These are phyloP conservation scores for Colletotrichum tamarilloi DNA, from an alignment of 2,329 filamentous ascomycete genomes.

Conservation along the genomic window DNA sequence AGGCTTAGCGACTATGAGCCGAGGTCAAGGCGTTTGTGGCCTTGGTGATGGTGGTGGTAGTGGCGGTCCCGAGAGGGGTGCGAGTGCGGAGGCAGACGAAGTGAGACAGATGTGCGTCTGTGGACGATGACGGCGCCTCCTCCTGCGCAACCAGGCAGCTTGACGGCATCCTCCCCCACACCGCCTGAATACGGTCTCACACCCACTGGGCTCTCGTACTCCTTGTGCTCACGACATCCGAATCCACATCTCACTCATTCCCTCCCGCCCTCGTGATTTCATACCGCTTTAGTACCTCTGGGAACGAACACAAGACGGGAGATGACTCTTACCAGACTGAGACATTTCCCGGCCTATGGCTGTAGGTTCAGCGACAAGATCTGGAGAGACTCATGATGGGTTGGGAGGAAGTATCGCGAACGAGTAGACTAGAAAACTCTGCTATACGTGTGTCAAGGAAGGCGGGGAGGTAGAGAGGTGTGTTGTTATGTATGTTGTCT, in stretches of 20 bases:
- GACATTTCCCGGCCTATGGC: neutral
- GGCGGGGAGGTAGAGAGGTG: too few relatives aligned
- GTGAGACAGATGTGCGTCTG: slow-evolving; percentile 20
- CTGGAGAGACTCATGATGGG: too few relatives aligned
- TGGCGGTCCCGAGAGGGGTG: neutral
- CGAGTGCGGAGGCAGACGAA: neutral
- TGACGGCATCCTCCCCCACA: neutral
- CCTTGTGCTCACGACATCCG: neutral
- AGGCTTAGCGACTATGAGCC: neutral
- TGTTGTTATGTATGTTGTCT: too few relatives aligned
- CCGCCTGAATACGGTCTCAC: slow-evolving; percentile 1
- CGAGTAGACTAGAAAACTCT: too few relatives aligned
- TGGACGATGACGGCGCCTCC: slow-evolving; percentile 5
- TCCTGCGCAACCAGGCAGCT: neutral
- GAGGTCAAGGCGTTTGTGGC: neutral
- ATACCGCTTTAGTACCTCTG: neutral
- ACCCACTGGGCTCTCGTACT: neutral
- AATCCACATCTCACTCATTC: neutral
- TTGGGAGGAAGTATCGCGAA: neutral
- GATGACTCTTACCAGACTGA: neutral
- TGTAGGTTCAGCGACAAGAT: neutral
- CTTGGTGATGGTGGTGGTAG: slow-evolving; percentile 2
- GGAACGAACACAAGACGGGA: neutral
- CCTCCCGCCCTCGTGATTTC: neutral
- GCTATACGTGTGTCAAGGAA: too few relatives aligned